Percentiles rank a stretch among this genome's conserved stretches.
phyloP scores from a whole-genome alignment of 768 basidiomycete species.

The Pholiota microspora region DNA sequence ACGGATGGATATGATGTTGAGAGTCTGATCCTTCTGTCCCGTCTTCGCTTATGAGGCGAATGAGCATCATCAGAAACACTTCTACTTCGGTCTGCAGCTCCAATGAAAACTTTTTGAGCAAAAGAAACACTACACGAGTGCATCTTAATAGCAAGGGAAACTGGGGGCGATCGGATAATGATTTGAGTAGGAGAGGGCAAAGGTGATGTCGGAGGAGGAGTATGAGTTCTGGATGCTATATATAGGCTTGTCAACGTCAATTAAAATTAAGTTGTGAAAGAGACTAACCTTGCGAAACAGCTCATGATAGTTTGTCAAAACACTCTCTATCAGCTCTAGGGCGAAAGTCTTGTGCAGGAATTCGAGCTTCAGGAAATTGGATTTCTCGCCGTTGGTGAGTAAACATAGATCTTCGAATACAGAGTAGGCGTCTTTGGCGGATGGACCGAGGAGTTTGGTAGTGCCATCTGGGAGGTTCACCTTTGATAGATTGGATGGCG shows the following conservation, averaged over 20 bases:
- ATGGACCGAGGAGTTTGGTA: constrained; percentile 61
- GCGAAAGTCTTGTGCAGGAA: constrained; percentile 91
- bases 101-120: constrained; percentile 85
- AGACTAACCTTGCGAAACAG: constrained; percentile 72
- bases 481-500: constrained; percentile 32
- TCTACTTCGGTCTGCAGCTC: constrained; percentile 84
- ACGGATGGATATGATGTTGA: constrained; percentile 19
- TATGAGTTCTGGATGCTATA: constrained; percentile 77
- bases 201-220: constrained; percentile 88
- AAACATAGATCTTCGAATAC: constrained; percentile 94
- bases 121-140: constrained; percentile 89
- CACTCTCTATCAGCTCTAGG: constrained; percentile 95
- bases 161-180: constrained; percentile 74
- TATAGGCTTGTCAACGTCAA: not conserved
- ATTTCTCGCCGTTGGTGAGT: constrained; percentile 78
- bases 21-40: constrained; percentile 25
- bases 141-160: constrained; percentile 91
- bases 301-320: constrained; percentile 88
- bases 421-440: constrained; percentile 80
- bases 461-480: constrained; percentile 68
- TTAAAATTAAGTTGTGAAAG: not conserved
- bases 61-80: constrained; percentile 77
- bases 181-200: constrained; percentile 84
- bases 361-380: constrained; percentile 79
- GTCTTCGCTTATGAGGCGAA: constrained; percentile 62